Evolutionary conservation across 2,329 filamentous ascomycete genomes (phyloP).

Genomic region (Plenodomus lindquistii): DNA sequence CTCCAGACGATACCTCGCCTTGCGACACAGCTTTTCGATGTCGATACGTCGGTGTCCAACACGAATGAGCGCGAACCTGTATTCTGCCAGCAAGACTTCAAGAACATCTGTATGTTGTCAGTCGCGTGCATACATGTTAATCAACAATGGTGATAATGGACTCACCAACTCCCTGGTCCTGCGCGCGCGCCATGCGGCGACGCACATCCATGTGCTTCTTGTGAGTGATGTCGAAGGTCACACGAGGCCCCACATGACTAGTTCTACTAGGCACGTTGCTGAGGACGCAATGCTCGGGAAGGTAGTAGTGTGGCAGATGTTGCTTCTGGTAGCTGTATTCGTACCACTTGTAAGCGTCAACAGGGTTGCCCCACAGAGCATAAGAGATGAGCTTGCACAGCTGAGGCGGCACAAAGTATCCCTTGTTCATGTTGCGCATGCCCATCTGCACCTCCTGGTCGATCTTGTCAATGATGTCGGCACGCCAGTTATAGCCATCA

Average conservation of each 20-base stretch:
- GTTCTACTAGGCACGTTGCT: conserved; percentile 18
- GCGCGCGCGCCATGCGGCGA: conserved; percentile 29
- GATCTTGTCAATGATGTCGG: conserved; percentile 29
- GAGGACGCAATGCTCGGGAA: conserved; percentile 33
- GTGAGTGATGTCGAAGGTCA: conserved; percentile 3
- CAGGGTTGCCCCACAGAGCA: conserved; percentile 29
- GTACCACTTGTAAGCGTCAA: conserved; percentile 37
- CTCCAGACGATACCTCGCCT: conserved; percentile 19
- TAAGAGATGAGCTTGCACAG: conserved; percentile 29
- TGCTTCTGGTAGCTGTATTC: conserved; percentile 33
- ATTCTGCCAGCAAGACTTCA: conserved; percentile 30
- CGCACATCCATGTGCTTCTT: conserved; percentile 19
- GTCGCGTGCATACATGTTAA: neutral
- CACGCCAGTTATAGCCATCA: conserved; percentile 23
- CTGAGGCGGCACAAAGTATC: conserved; percentile 6
- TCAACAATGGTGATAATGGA: neutral
- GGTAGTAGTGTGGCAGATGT: conserved; percentile 27
- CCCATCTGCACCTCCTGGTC: conserved; percentile 19
- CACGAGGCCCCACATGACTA: conserved; percentile 14
- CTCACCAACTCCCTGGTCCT: conserved; percentile 31
- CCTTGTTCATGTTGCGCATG: conserved; percentile 12
- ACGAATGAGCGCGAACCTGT: conserved; percentile 17
- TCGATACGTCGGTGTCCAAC: conserved; percentile 21
- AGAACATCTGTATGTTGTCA: conserved; percentile 23
- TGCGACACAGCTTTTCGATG: conserved; percentile 17